These are phyloP conservation scores for Termitomyces sp. DNA, from an alignment of 768 basidiomycete species.

Conservation along the genomic window DNA sequence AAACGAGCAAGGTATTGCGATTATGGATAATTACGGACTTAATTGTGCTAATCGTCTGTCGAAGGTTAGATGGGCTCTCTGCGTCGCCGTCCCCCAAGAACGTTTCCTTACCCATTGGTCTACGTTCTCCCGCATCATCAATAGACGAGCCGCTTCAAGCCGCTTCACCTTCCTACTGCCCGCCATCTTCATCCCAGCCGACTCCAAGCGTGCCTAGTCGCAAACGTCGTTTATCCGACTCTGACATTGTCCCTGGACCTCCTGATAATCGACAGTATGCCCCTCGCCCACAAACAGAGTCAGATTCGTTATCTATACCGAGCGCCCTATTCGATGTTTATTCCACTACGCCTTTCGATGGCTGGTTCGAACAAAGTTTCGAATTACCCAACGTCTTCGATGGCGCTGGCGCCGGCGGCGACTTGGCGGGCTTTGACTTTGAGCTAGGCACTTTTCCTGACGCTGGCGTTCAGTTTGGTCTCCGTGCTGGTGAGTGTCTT, in stretches of 20 bases:
- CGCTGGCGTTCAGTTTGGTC: not conserved
- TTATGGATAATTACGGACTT: not conserved
- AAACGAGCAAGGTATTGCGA: slow-evolving; percentile 13
- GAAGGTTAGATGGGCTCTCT: not conserved
- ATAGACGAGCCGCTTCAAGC: not conserved
- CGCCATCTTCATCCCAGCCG: slow-evolving; percentile 1
- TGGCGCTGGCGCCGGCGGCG: slow-evolving; percentile 4
- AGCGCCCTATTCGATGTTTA: slow-evolving; percentile 7
- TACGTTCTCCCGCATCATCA: slow-evolving; percentile 10
- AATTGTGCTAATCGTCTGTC: not conserved
- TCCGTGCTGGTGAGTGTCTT: not conserved
- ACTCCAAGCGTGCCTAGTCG: slow-evolving; percentile 12
- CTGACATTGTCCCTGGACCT: slow-evolving; percentile 19
- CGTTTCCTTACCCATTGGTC: not conserved
- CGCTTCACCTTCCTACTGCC: not conserved
- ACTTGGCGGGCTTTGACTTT: slow-evolving; percentile 20
- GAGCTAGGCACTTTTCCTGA: slow-evolving; percentile 8
- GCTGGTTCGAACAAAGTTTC: slow-evolving; percentile 29
- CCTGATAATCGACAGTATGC: slow-evolving; percentile 10
- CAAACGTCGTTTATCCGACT: slow-evolving; percentile 33
- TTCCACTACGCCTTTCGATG: slow-evolving; percentile 19
- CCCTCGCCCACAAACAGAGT: slow-evolving; percentile 21
- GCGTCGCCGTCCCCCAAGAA: not conserved
- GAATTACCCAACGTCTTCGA: slow-evolving; percentile 20
- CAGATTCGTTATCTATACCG: slow-evolving; percentile 18